Conservation (phyloP, 768 basidiomycete genomes). For the Zangia roseola region DNA sequence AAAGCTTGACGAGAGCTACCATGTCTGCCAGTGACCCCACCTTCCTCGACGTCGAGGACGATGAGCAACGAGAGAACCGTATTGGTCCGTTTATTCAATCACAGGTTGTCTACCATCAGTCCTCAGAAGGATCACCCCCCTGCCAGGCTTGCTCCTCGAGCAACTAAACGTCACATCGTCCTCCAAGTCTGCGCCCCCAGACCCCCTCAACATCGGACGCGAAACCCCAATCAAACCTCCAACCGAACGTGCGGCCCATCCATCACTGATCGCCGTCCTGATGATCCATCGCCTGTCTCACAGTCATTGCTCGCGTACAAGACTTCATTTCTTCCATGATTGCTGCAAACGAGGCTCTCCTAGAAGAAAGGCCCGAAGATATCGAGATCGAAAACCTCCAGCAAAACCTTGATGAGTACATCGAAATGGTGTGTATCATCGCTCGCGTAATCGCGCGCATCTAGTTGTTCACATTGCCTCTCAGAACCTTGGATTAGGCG, state of each 20-base stretch:
- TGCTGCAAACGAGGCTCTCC: constrained; percentile 58
- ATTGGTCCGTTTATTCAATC: constrained; percentile 33
- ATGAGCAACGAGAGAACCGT: constrained; percentile 41
- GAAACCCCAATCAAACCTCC: constrained; percentile 41
- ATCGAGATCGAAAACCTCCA: constrained; percentile 70
- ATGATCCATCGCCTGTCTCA: neutral
- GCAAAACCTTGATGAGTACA: constrained; percentile 48
- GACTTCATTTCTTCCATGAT: constrained; percentile 67
- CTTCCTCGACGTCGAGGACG: constrained; percentile 48
- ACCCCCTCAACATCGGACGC: constrained; percentile 32
- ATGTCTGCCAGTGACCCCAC: constrained; percentile 10
- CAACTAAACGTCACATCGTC: constrained; percentile 33
- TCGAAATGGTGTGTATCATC: constrained; percentile 62
- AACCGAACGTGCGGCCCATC: constrained; percentile 44
- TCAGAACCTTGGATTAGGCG: constrained; percentile 64
- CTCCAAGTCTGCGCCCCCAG: constrained; percentile 11
- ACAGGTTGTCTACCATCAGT: neutral
- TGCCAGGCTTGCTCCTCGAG: constrained; percentile 41
- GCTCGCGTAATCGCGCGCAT: neutral
- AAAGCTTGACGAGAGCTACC: neutral
- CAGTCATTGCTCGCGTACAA: constrained; percentile 66
- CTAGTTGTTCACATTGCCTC: neutral
- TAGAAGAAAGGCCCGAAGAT: constrained; percentile 49
- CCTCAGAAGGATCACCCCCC: neutral
- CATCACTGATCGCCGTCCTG: neutral